Conservation (phyloP, 2,329 filamentous ascomycete genomes). For the Cytospora paraplurivora region DNA sequence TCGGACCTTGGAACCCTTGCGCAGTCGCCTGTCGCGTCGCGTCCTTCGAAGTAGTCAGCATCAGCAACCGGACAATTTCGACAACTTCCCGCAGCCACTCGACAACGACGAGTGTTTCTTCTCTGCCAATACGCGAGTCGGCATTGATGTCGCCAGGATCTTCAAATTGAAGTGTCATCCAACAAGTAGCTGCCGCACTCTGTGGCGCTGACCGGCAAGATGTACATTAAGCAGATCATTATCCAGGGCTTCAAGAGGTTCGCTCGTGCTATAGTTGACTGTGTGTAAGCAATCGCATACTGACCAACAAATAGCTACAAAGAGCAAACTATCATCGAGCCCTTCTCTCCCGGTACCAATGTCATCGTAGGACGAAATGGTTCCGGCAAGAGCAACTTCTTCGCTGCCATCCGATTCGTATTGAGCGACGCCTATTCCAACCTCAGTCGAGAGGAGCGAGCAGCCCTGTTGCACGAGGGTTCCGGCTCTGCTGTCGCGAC, state of each 20-base stretch:
- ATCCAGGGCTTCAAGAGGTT: constrained; percentile 99
- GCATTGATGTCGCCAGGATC: constrained; percentile 7
- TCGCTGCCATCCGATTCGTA: constrained; percentile 97
- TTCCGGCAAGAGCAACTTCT: constrained; percentile 99
- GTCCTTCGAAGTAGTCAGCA: constrained; percentile 17
- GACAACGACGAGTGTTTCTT: constrained; percentile 5
- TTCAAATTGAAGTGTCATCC: background rate
- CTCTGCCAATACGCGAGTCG: constrained; percentile 1
- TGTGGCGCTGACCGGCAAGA: constrained; percentile 48
- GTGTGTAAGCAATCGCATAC: constrained; percentile 12
- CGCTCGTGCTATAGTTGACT: constrained; percentile 20
- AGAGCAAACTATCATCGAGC: constrained; percentile 97
- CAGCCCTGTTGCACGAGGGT: constrained; percentile 95
- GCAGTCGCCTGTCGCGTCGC: constrained; percentile 24
- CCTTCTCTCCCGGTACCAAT: constrained; percentile 96
- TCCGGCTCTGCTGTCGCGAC: constrained; percentile 98
- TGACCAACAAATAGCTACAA: constrained; percentile 73
- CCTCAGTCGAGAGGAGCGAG: constrained; percentile 93
- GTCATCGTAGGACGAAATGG: constrained; percentile 99
- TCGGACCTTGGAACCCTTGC: background rate
- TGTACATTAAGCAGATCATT: constrained; percentile 99
- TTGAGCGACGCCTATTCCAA: constrained; percentile 97
- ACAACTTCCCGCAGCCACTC: constrained; percentile 3
- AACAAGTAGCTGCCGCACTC: constrained; percentile 21
- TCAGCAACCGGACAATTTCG: constrained; percentile 10